phyloP scores from a whole-genome alignment of 495 filamentous ascomycete genomes.

The Penicillium verhagenii region DNA sequence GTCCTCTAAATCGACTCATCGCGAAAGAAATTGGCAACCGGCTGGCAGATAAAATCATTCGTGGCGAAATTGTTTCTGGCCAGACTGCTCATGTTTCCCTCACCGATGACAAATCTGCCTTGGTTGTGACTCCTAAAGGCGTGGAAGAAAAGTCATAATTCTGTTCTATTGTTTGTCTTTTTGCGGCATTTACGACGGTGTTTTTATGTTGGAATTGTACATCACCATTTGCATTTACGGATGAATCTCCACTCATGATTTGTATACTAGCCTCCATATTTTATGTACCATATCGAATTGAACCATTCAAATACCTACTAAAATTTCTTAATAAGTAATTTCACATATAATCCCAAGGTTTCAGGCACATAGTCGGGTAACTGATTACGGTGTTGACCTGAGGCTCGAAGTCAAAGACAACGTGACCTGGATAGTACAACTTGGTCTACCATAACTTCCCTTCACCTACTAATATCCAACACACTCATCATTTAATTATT shows the following conservation, averaged over 20 bases:
- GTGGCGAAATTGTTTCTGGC: conserved; percentile 74
- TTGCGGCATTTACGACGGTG: conserved; percentile 4
- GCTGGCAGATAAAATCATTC: conserved; percentile 87
- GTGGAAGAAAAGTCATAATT: conserved; percentile 14
- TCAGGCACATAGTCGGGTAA: background rate
- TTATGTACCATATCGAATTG: conserved; percentile 12
- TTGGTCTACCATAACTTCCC: background rate
- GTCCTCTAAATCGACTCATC: conserved; percentile 91
- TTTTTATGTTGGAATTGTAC: conserved; percentile 2
- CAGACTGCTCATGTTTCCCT: conserved; percentile 69
- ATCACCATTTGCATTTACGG: conserved; percentile 5
- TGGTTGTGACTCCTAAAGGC: conserved; percentile 29
- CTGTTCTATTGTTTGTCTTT: background rate
- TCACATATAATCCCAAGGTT: too few relatives aligned
- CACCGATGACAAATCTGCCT: conserved; percentile 41
- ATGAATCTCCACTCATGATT: conserved; percentile 21
- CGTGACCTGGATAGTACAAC: background rate
- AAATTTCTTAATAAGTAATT: background rate
- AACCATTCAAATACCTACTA: background rate
- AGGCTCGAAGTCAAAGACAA: background rate
- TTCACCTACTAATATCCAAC: background rate
- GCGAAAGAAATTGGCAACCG: conserved; percentile 83
- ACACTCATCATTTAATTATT: background rate
- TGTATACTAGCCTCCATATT: conserved; percentile 15
- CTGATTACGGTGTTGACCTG: background rate